phyloP scores from a whole-genome alignment of 2,329 filamentous ascomycete genomes.

The Alternaria alternata region DNA sequence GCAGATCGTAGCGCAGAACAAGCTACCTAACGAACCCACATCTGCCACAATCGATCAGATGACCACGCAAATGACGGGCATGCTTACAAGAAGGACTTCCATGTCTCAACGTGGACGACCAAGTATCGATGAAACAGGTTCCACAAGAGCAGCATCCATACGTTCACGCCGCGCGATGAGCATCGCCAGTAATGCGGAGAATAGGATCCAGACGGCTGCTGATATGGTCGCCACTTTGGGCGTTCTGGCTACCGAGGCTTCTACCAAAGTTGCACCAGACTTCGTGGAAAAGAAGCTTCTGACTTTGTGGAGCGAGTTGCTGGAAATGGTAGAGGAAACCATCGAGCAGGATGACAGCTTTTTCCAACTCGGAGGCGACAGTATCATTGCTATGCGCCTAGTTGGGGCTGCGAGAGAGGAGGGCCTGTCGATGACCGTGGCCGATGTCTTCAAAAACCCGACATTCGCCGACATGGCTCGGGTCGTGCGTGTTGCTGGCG shows the following conservation, averaged over 20 bases:
- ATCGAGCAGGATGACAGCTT: conserved; percentile 46
- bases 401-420: conserved; percentile 45
- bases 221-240: conserved; percentile 46
- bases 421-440: conserved; percentile 45
- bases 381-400: conserved; percentile 47
- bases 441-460: conserved; percentile 47
- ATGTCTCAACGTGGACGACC: conserved; percentile 33
- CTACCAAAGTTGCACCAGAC: conserved; percentile 38
- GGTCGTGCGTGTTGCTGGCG: conserved; percentile 45
- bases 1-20: conserved; percentile 42
- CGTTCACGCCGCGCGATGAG: conserved; percentile 38
- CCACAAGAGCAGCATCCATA: conserved; percentile 23
- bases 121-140: conserved; percentile 29
- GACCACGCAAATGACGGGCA: conserved; percentile 42
- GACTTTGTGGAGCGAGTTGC: conserved; percentile 41
- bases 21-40: conserved; percentile 24
- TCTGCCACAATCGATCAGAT: conserved; percentile 37
- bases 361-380: conserved; percentile 46
- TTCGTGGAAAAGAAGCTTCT: conserved; percentile 47
- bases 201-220: conserved; percentile 40
- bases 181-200: conserved; percentile 40
- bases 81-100: conserved; percentile 38
- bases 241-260: conserved; percentile 39
- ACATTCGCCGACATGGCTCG: conserved; percentile 46
- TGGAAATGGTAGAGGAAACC: conserved; percentile 45